Percentiles rank a stretch among this genome's conserved stretches.
phyloP scores from a whole-genome alignment of 2,329 filamentous ascomycete species.

The Trichoderma koningii region DNA sequence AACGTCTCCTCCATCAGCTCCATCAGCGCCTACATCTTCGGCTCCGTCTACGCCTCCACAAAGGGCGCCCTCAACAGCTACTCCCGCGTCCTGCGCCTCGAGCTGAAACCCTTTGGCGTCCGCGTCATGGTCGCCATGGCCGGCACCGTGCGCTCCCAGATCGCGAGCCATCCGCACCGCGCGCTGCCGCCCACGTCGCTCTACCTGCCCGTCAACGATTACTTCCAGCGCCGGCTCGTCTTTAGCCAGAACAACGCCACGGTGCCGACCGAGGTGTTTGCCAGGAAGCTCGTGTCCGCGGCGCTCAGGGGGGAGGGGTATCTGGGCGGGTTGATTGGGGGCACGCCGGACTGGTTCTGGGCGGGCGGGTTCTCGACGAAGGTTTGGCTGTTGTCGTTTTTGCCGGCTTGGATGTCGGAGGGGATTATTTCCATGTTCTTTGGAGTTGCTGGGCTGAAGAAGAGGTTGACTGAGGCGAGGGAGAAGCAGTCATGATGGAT shows the following conservation, averaged over 20 bases:
- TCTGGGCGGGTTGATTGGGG: conserved; percentile 39
- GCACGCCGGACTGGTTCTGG: conserved; percentile 42
- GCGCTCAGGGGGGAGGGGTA: conserved; percentile 46
- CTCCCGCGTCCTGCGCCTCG: conserved; percentile 55
- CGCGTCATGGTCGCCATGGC: conserved; percentile 60
- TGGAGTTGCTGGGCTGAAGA: conserved; percentile 34
- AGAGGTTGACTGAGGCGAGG: conserved; percentile 30
- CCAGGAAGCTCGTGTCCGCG: conserved; percentile 45
- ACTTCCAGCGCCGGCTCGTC: conserved; percentile 50
- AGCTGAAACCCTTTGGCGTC: conserved; percentile 56
- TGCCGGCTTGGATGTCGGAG: conserved; percentile 39
- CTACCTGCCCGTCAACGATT: conserved; percentile 49
- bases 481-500: conserved; percentile 32
- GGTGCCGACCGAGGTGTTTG: conserved; percentile 49
- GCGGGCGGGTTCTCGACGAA: conserved; percentile 38
- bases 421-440: conserved; percentile 36
- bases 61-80: conserved; percentile 58
- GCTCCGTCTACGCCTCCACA: conserved; percentile 55
- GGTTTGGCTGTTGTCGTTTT: conserved; percentile 35
- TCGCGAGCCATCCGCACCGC: conserved; percentile 46
- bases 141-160: conserved; percentile 56
- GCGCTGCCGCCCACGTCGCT: conserved; percentile 49
- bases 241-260: conserved; percentile 54
- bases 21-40: conserved; percentile 55
- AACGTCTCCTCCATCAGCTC: conserved; percentile 58